A percentile compares a stretch with the other conserved stretches of the same genome.
Conservation (phyloP, 331 rosid genomes). For the Cucumis variabilis region DNA sequence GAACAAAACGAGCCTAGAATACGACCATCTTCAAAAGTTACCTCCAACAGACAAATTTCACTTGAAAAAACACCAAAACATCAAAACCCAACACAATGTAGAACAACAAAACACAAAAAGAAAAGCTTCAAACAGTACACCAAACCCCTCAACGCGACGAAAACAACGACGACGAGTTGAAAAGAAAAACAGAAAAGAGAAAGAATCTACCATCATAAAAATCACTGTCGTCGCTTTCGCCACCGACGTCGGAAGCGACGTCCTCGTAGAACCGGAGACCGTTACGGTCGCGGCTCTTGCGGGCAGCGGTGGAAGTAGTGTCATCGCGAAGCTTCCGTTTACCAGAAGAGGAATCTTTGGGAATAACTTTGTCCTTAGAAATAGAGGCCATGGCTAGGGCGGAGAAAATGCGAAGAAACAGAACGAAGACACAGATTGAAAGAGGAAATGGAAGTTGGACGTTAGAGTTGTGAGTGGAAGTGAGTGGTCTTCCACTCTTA, state of each 20-base stretch:
- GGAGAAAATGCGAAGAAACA: slow-evolving; percentile 33
- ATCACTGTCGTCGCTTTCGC: slow-evolving; percentile 47
- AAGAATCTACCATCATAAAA: slow-evolving; percentile 50
- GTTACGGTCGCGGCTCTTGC: slow-evolving; percentile 55
- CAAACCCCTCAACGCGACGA: slow-evolving; percentile 24
- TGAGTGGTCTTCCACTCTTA: not conserved
- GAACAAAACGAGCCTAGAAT: not conserved
- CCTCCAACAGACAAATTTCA: not conserved
- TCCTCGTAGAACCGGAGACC: slow-evolving; percentile 78
- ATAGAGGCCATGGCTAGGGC: slow-evolving; percentile 45
- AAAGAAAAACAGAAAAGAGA: not conserved
- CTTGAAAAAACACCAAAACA: not conserved
- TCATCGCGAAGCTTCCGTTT: slow-evolving; percentile 64
- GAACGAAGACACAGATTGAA: slow-evolving; percentile 33
- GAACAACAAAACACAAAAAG: not conserved
- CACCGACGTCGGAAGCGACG: slow-evolving; percentile 48
- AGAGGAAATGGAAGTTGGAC: not conserved
- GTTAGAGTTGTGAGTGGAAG: not conserved
- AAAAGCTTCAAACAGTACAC: slow-evolving; percentile 24
- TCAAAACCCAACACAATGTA: not conserved
- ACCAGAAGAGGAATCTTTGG: slow-evolving; percentile 45
- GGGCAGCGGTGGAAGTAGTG: slow-evolving; percentile 49
- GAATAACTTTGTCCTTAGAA: slow-evolving; percentile 67
- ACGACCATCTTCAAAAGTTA: not conserved
- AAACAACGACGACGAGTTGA: not conserved